phyloP scores from a whole-genome alignment of 805 yeast genomes.

The Starmerella stellata region DNA sequence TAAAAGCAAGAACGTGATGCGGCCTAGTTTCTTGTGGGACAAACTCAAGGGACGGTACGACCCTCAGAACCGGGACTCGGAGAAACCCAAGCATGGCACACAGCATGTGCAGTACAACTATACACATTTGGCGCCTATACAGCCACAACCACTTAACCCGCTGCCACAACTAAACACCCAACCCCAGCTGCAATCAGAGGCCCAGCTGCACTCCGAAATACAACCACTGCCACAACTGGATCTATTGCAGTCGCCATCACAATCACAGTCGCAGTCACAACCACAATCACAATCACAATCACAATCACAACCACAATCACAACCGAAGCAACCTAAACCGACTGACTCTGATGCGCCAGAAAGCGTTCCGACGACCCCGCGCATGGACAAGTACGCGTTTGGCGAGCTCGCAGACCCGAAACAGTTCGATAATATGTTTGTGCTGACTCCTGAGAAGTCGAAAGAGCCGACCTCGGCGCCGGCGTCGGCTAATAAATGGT shows the following conservation, averaged over 20 bases:
- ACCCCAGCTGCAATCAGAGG: not conserved
- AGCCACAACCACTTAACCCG: not conserved
- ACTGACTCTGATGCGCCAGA: not conserved
- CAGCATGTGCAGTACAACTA: not conserved
- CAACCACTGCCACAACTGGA: too few relatives aligned
- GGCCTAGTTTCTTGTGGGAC: constrained; percentile 22
- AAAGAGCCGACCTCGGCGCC: constrained; percentile 7
- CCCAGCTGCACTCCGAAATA: not conserved
- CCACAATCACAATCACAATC: not conserved
- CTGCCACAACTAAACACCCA: not conserved
- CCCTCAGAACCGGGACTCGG: not conserved
- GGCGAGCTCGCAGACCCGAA: too few relatives aligned
- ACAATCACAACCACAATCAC: not conserved
- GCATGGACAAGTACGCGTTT: too few relatives aligned
- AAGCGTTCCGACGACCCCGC: too few relatives aligned
- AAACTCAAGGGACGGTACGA: constrained; percentile 5
- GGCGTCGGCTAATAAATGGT: constrained; percentile 13
- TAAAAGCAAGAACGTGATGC: constrained; percentile 19
- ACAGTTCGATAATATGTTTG: constrained; percentile 6
- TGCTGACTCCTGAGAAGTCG: constrained; percentile 4
- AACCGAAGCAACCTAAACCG: constrained; percentile 1
- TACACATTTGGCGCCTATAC: not conserved
- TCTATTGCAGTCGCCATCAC: too few relatives aligned
- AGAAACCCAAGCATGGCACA: not conserved
- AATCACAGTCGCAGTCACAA: not conserved